Evolutionary conservation across 2,329 filamentous ascomycete species (phyloP), one percentile per base, ranked within the genome.

Genomic region (Dryadomyces sulphureus): DNA sequence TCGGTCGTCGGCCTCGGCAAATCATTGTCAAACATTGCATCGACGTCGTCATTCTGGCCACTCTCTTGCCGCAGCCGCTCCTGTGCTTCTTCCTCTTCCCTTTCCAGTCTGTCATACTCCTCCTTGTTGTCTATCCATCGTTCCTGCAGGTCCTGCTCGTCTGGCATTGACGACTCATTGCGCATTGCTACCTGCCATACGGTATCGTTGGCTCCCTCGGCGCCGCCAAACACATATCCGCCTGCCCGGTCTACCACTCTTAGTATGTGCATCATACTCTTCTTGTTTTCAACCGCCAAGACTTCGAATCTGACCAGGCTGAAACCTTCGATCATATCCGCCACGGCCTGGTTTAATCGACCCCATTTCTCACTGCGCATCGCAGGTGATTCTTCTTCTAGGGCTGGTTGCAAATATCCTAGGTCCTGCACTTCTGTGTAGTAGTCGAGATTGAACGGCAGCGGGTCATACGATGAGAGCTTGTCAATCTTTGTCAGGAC

Each of bases 401-500:
- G 76, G 49, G 81, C 72, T 1, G 88, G 87, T 1, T 92, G 73
- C 12, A 98, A 72, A 54, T 94, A 87, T 20, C 77, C 77, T 4
- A 98, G 74, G 57, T 95, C 88, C 62, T 98, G 89, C 7, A 96
- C 90, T 62, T 98, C 90, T 50, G 92, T 96, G 62, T 96, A 98
- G 63, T 82, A 98, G 53, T 95, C 89, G 49, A 98, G 79, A 56
- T 94, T 94, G 69, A 98, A 95, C 0, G 89, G 87, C 0, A 98
- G 71, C 22, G 85, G 77, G 41, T 86, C 81, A 58, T 94, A 95
- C 45, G 82, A 78, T 32, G 80, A 70, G 45, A 98, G 72, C 59
- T 95, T 95, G 65, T 98, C 92, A 65, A 98, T 94, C 66, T 98
- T 98, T 48, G 89, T 95, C 22, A 98, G 75, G 51, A 98, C 85